A percentile compares a stretch with the other conserved stretches of the same genome.
Evolutionary conservation across 257 asterid species (phyloP).

Genomic region (Solanum habrochaites): DNA sequence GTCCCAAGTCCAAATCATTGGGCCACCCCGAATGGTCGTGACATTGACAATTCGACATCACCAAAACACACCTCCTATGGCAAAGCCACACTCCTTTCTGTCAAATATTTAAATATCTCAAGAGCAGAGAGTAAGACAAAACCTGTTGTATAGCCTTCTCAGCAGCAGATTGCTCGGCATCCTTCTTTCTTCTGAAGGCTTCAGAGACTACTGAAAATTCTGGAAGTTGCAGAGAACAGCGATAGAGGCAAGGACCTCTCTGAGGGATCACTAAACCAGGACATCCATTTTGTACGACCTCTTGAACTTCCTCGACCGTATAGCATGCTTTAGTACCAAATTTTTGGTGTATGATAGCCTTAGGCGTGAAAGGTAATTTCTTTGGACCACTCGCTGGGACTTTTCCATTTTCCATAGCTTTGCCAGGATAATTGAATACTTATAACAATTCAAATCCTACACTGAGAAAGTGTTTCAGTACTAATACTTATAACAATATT

Average conservation of each 20-base stretch:
- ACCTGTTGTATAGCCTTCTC: slow-evolving; percentile 87
- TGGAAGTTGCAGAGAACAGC: slow-evolving; percentile 71
- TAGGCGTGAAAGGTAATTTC: slow-evolving; percentile 58
- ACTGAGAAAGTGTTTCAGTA: neutral
- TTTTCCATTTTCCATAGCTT: slow-evolving; percentile 31
- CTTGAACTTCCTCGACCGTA: slow-evolving; percentile 72
- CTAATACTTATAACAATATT: neutral
- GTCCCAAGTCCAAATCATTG: no score
- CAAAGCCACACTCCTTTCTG: neutral
- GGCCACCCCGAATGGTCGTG: no score
- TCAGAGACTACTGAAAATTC: slow-evolving; percentile 63
- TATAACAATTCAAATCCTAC: neutral
- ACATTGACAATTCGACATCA: neutral
- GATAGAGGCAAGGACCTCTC: slow-evolving; percentile 59
- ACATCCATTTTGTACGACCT: slow-evolving; percentile 34
- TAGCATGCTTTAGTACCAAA: slow-evolving; percentile 62
- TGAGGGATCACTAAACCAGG: slow-evolving; percentile 59
- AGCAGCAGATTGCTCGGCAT: slow-evolving; percentile 95
- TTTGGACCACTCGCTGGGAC: slow-evolving; percentile 21
- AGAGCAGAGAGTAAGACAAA: neutral
- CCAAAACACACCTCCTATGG: neutral
- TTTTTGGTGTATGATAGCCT: slow-evolving; percentile 68
- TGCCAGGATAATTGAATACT: neutral
- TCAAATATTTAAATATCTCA: neutral
- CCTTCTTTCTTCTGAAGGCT: slow-evolving; percentile 53